phyloP scores from a whole-genome alignment of 352 stramenopile genomes.

The Blastocystis sp. region DNA sequence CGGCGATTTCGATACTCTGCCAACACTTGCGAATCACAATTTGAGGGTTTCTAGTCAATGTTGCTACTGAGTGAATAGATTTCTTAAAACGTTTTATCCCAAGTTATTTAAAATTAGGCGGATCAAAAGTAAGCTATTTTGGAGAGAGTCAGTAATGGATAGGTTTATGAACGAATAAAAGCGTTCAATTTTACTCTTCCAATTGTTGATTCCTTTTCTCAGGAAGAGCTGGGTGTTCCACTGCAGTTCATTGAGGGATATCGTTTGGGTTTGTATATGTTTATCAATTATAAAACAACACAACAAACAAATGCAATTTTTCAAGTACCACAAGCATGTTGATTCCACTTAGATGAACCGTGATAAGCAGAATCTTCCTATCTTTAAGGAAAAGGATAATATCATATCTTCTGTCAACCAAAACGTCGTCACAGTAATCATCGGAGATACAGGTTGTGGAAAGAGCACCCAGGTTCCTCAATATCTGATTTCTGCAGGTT shows the following conservation, averaged over 20 bases:
- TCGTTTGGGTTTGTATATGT: slow-evolving; percentile 38
- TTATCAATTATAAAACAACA: slow-evolving; percentile 53
- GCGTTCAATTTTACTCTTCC: slow-evolving; percentile 45
- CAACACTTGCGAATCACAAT: slow-evolving; percentile 28
- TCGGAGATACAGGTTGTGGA: slow-evolving; percentile 59
- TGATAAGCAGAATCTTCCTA: slow-evolving; percentile 23
- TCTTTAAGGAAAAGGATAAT: slow-evolving; percentile 7
- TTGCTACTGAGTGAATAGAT: background rate
- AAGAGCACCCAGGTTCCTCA: slow-evolving; percentile 60
- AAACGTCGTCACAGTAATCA: slow-evolving; percentile 43
- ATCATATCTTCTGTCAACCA: slow-evolving; percentile 14
- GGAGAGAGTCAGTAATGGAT: background rate
- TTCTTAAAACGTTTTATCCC: slow-evolving; percentile 43
- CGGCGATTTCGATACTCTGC: slow-evolving; percentile 6
- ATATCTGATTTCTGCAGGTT: slow-evolving; percentile 37
- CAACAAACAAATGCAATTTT: slow-evolving; percentile 34
- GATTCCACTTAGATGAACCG: slow-evolving; percentile 8
- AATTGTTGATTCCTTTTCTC: background rate
- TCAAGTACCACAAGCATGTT: background rate
- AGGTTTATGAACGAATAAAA: slow-evolving; percentile 4
- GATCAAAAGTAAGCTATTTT: background rate
- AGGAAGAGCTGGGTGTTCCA: background rate
- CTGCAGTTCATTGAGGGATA: slow-evolving; percentile 38
- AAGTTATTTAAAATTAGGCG: slow-evolving; percentile 33
- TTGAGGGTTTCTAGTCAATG: background rate